Evolutionary conservation across 352 stramenopile genomes (phyloP).

Genomic region (Globisporangium polare): DNA sequence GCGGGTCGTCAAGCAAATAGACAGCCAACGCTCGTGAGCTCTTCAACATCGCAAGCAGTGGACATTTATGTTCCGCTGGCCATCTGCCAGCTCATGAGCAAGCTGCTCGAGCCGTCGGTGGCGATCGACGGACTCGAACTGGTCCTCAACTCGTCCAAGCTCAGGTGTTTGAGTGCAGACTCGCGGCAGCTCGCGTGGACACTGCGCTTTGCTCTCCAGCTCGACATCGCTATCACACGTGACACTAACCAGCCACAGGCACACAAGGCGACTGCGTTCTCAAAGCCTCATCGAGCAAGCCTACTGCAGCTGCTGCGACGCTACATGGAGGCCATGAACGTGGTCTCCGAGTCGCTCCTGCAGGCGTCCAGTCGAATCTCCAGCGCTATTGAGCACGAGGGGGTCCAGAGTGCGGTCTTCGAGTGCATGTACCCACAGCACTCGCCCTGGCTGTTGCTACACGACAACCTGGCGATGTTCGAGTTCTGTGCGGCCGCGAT

Average conservation of each 20-base stretch:
- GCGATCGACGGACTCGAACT: conserved; percentile 38
- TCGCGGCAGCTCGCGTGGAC: conserved; percentile 39
- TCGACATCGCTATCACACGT: conserved; percentile 22
- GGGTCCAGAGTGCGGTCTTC: conserved; percentile 30
- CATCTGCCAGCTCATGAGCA: conserved; percentile 43
- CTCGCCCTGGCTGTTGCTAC: conserved; percentile 23
- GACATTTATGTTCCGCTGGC: conserved; percentile 41
- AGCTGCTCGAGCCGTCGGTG: conserved; percentile 27
- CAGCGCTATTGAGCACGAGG: conserved; percentile 15
- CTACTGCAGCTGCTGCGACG: conserved; percentile 32
- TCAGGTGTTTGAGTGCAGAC: conserved; percentile 25
- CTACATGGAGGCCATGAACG: conserved; percentile 41
- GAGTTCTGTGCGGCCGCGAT: conserved; percentile 30
- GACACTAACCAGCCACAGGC: not conserved
- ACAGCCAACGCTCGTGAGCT: not conserved
- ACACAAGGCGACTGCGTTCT: conserved; percentile 1
- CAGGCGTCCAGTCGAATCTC: conserved; percentile 25
- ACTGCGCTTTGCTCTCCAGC: conserved; percentile 40
- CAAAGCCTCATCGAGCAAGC: conserved; percentile 13
- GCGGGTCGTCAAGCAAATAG: not conserved
- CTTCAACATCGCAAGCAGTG: not conserved
- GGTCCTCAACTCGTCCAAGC: conserved; percentile 30
- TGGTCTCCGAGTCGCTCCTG: conserved; percentile 26
- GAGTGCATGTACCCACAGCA: conserved; percentile 45
- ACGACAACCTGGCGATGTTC: conserved; percentile 35